Conservation (phyloP, 2,329 filamentous ascomycete genomes). For the Trichoderma pleuroti region DNA sequence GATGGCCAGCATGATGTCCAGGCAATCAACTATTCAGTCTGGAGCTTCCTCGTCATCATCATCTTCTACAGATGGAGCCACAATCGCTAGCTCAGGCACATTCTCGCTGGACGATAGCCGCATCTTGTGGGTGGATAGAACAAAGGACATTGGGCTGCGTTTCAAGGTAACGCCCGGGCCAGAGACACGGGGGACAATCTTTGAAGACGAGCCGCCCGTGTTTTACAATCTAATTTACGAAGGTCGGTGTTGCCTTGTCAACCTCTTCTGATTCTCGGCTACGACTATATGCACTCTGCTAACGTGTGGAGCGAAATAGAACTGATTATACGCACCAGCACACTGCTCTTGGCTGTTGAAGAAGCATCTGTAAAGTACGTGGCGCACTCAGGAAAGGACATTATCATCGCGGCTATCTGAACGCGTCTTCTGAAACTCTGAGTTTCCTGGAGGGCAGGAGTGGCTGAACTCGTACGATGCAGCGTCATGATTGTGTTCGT, state of each 20-base stretch:
- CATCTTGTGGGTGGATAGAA: constrained; percentile 66
- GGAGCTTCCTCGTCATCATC: not conserved
- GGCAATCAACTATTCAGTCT: not conserved
- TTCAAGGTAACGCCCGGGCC: constrained; percentile 52
- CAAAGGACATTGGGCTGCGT: constrained; percentile 63
- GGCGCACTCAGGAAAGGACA: constrained; percentile 59
- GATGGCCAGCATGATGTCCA: constrained; percentile 48
- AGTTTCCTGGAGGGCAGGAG: not conserved
- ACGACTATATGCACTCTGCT: not conserved
- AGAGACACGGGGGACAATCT: constrained; percentile 47
- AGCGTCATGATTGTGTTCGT: not conserved
- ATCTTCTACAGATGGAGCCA: not conserved
- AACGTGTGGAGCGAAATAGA: constrained; percentile 43
- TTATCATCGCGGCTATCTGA: constrained; percentile 56
- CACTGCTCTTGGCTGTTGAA: constrained; percentile 63
- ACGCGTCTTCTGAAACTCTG: not conserved
- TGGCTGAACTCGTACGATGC: not conserved
- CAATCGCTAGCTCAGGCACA: not conserved
- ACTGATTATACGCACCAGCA: constrained; percentile 61
- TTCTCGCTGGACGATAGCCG: constrained; percentile 17
- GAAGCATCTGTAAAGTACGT: constrained; percentile 58
- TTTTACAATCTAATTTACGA: constrained; percentile 69
- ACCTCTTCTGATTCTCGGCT: not conserved
- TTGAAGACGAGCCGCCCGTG: constrained; percentile 65
- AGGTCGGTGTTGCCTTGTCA: constrained; percentile 47